phyloP scores from a whole-genome alignment of 169 alveolate species.

The Plasmodium billcollinsi region DNA sequence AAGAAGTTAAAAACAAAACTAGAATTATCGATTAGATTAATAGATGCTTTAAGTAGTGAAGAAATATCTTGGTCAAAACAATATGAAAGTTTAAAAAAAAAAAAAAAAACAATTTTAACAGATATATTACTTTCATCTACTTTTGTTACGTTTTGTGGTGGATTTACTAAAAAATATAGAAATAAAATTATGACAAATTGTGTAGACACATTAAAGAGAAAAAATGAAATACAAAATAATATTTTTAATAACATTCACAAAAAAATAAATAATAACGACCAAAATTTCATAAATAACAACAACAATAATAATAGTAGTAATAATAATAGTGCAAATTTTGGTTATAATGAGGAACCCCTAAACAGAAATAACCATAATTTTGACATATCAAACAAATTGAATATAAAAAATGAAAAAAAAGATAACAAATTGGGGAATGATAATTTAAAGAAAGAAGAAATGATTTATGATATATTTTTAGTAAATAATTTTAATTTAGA shows the following conservation, averaged over 20 bases:
- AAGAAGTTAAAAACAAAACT: conserved; percentile 94
- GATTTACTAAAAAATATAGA: conserved; percentile 95
- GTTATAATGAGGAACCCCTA: background rate
- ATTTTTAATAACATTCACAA: conserved; percentile 14
- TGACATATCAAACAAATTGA: background rate
- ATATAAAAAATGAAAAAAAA: conserved; percentile 1
- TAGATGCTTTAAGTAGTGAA: conserved; percentile 94
- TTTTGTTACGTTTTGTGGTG: conserved; percentile 96
- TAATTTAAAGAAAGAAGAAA: conserved; percentile 7
- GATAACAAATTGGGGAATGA: background rate
- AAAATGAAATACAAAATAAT: conserved; percentile 60
- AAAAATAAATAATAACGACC: background rate
- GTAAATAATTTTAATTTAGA: conserved; percentile 43
- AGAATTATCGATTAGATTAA: conserved; percentile 94
- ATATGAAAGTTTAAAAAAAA: conserved; percentile 90
- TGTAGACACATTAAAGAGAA: conserved; percentile 45
- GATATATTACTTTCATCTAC: conserved; percentile 95
- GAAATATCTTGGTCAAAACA: conserved; percentile 94
- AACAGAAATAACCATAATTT: no score
- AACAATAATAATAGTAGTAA: background rate
- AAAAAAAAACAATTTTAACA: conserved; percentile 92
- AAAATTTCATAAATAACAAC: background rate
- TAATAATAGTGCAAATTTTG: background rate
- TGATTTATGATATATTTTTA: conserved; percentile 31
- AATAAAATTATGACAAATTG: conserved; percentile 88